Evolutionary conservation across 306 rosid genomes (phyloP).

Genomic region (Hippophae gyantsensis): DNA sequence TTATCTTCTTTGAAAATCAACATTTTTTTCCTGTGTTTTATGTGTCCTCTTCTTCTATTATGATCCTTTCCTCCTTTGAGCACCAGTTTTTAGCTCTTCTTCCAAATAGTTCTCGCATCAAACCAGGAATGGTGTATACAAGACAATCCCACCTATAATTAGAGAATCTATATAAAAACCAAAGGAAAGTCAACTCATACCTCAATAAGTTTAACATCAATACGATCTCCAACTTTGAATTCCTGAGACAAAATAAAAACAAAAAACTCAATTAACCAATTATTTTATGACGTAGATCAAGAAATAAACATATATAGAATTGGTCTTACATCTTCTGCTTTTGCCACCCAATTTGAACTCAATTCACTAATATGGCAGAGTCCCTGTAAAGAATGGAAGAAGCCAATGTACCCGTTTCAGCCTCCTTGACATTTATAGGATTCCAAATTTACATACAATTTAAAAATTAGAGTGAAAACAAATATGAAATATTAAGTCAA

Average conservation of each 20-base stretch:
- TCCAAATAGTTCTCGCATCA: no score
- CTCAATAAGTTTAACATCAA: conserved; percentile 96
- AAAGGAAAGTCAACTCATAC: conserved; percentile 28
- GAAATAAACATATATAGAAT: conserved; percentile 1
- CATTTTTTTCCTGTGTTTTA: no score
- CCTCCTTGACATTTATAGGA: conserved; percentile 3
- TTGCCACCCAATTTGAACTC: conserved; percentile 80
- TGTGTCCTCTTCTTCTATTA: no score
- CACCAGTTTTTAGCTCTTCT: no score
- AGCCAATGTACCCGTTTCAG: conserved; percentile 1
- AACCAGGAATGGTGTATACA: no score
- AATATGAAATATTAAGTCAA: conserved; percentile 12
- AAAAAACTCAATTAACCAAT: not conserved
- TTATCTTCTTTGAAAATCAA: no score
- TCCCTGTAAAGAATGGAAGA: conserved; percentile 50
- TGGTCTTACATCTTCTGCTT: conserved; percentile 81
- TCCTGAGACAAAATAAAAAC: conserved; percentile 43
- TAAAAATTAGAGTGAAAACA: not conserved
- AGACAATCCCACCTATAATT: no score
- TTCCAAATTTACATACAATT: not conserved
- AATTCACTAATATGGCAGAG: conserved; percentile 96
- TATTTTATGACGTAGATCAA: not conserved
- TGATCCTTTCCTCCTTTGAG: no score
- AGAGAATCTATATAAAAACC: not conserved
- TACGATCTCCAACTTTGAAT: conserved; percentile 70